Conservation (phyloP, 768 basidiomycete genomes). For the Suillus alpinus region DNA sequence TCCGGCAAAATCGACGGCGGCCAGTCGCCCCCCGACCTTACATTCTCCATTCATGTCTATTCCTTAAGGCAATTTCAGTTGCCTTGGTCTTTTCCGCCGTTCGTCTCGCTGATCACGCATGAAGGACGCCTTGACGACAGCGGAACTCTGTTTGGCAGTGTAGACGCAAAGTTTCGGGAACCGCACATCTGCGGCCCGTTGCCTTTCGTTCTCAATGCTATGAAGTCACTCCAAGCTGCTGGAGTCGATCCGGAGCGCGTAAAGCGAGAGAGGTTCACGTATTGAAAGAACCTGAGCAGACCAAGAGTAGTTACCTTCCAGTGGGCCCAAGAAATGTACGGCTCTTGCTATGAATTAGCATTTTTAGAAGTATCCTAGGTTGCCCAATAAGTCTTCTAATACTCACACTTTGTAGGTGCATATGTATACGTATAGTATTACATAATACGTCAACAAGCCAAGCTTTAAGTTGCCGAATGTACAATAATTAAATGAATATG, state of each 20-base stretch:
- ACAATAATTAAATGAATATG: background rate
- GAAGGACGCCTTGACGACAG: conserved; percentile 17
- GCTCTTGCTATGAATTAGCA: background rate
- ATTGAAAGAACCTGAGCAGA: conserved; percentile 4
- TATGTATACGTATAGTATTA: too few relatives aligned
- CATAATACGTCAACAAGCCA: too few relatives aligned
- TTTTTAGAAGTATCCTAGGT: background rate
- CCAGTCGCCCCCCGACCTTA: conserved; percentile 8
- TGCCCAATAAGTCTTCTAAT: too few relatives aligned
- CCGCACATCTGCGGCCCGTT: conserved; percentile 23
- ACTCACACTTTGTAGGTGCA: background rate
- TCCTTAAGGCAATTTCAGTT: background rate
- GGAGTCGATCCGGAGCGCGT: conserved; percentile 23
- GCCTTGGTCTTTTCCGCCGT: conserved; percentile 8
- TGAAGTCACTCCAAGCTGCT: conserved; percentile 19
- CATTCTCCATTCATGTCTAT: conserved; percentile 19
- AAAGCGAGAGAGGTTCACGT: conserved; percentile 24
- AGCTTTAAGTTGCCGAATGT: too few relatives aligned
- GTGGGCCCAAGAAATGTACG: background rate
- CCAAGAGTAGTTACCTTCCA: background rate
- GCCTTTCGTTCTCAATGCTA: conserved; percentile 22
- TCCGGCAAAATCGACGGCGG: background rate
- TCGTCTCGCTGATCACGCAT: conserved; percentile 14
- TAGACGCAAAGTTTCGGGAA: conserved; percentile 16
- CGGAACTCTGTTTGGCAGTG: conserved; percentile 17